These are phyloP conservation scores for Davidsoniella neocaledoniae DNA, from an alignment of 2,329 filamentous ascomycete genomes.

Conservation along the genomic window DNA sequence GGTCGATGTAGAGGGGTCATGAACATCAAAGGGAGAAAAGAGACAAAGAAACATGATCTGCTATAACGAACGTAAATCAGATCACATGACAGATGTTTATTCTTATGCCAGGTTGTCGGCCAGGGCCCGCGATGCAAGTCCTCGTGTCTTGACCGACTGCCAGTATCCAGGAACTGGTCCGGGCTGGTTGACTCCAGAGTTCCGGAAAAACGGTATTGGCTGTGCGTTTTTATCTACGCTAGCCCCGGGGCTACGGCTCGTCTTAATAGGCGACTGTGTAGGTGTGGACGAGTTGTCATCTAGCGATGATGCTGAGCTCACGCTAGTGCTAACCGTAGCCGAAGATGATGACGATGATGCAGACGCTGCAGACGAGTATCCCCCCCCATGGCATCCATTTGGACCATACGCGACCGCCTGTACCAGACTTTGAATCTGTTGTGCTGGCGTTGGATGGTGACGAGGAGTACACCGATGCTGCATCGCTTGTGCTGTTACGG, in stretches of 20 bases:
- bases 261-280: conserved; percentile 13
- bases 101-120: conserved; percentile 1
- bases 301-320: conserved; percentile 1
- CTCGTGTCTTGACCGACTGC: conserved; percentile 2
- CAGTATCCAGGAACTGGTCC: conserved; percentile 55
- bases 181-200: conserved; percentile 62
- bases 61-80: neutral
- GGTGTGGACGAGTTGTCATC: conserved; percentile 1
- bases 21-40: neutral
- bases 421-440: neutral
- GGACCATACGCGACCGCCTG: conserved; percentile 1
- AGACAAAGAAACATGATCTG: neutral
- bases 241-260: conserved; percentile 16
- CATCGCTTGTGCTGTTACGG: neutral
- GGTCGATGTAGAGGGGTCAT: neutral
- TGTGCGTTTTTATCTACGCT: neutral
- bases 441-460: conserved; percentile 4
- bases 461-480: conserved; percentile 7
- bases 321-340: conserved; percentile 1
- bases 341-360: neutral
- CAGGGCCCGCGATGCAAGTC: conserved; percentile 7
- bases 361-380: neutral
- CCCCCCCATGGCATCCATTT: conserved; percentile 12
- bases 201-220: conserved; percentile 26
- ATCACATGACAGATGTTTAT: neutral